Conservation (phyloP, 148 eudicot species). For the Camellia japonica region DNA sequence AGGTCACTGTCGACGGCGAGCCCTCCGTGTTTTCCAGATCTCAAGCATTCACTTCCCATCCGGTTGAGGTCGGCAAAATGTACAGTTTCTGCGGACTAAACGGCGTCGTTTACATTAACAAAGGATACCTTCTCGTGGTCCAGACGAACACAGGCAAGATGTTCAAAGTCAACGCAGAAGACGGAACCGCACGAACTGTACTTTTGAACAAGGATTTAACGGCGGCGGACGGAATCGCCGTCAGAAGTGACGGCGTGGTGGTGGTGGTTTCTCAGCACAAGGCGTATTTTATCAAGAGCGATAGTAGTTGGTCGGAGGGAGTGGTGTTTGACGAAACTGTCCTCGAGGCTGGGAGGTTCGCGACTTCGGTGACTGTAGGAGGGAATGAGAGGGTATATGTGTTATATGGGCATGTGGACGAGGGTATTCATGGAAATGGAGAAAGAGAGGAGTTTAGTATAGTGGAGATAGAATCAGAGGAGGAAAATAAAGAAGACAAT, state of each 20-base stretch:
- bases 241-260: slow-evolving; percentile 62
- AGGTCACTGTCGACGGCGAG: slow-evolving; percentile 44
- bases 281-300: slow-evolving; percentile 64
- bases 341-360: slow-evolving; percentile 58
- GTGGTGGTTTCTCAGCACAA: slow-evolving; percentile 48
- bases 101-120: slow-evolving; percentile 59
- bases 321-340: slow-evolving; percentile 70
- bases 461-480: slow-evolving; percentile 50
- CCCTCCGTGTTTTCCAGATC: slow-evolving; percentile 60
- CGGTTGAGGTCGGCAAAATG: slow-evolving; percentile 31
- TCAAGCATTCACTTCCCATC: slow-evolving; percentile 29
- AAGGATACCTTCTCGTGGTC: slow-evolving; percentile 62
- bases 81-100: slow-evolving; percentile 57
- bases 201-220: slow-evolving; percentile 42
- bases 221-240: slow-evolving; percentile 57
- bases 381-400: slow-evolving; percentile 71
- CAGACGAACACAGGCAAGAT: slow-evolving; percentile 79
- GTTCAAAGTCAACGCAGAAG: slow-evolving; percentile 59
- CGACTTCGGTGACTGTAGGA: slow-evolving; percentile 58
- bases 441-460: slow-evolving; percentile 65
- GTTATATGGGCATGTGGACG: slow-evolving; percentile 71
- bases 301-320: slow-evolving; percentile 61
- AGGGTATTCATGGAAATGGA: slow-evolving; percentile 57
- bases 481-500: slow-evolving; percentile 46
- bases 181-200: slow-evolving; percentile 57